Evolutionary conservation across 495 filamentous ascomycete genomes (phyloP).

Genomic region (Entonaema liquescens): DNA sequence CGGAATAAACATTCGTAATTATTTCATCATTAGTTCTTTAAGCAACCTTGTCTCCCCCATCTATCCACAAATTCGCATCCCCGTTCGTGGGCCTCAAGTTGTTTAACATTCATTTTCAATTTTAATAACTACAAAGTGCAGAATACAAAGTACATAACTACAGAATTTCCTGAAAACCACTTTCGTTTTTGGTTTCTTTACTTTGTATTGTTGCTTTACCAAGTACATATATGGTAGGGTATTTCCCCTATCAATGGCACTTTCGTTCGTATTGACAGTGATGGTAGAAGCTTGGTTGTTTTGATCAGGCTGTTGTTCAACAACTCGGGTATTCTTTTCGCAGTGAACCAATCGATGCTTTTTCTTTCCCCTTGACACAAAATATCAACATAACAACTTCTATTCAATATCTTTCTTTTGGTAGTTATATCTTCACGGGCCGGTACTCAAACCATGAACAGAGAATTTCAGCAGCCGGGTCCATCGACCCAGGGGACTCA

Average conservation of each 20-base stretch:
- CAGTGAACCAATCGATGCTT: neutral
- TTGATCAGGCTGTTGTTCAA: neutral
- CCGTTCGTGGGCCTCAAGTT: neutral
- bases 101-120: neutral
- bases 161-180: neutral
- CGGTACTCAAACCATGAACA: neutral
- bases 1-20: slow-evolving; percentile 4
- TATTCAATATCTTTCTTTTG: neutral
- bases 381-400: neutral
- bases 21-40: neutral
- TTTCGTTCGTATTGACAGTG: neutral
- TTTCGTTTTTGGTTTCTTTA: neutral
- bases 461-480: too few species aligned
- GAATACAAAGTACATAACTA: neutral
- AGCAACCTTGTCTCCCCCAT: neutral
- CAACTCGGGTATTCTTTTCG: neutral
- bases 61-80: neutral
- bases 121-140: neutral
- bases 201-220: neutral
- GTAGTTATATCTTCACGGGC: neutral
- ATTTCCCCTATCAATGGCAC: neutral
- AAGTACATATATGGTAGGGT: neutral
- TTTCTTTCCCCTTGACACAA: neutral
- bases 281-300: neutral
- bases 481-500: neutral